Evolutionary conservation across 352 stramenopile genomes (phyloP), one percentile per base, ranked within the genome.

Genomic region (Phytophthora cryptogea): DNA sequence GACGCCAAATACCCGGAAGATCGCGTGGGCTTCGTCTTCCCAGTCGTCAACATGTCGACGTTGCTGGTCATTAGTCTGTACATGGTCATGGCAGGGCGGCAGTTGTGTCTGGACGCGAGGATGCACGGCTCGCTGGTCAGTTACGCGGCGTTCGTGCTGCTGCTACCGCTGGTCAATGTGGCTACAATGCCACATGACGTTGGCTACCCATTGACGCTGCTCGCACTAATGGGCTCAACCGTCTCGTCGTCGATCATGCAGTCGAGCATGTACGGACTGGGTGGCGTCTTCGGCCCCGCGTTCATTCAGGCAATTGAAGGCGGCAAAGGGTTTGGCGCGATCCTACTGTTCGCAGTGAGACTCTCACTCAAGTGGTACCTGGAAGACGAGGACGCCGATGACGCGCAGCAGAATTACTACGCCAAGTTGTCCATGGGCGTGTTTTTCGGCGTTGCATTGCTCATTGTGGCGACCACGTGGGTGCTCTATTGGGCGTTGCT

Each of bases 21-120:
- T 47, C 78, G 81, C 59, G 78, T 89, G 16, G 74, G 78, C 7
- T 93, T 93, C 45, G 76, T 93, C 32, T 91, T 93, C 56, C 84
- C 84, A 3, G 81, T 93, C 26, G 74, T 91, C 63, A 93, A 90
- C 64, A 93, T 93, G 84, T 93, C 84, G 32, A 86, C 84, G 41
- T 65, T 93, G 50, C 65, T 93, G 6, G 68, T 91, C 4, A 85
- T 91, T 52, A 89, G 66, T 43, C 63, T 93, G 5, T 93, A 89
- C 63, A 93, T 93, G 84, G 74, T 93, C 42, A 67, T 93, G 45
- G 74, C 75, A 2, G 84, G 84, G 8, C 76, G 84, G 0, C 80
- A 90, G 51, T 50, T 89, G 54, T 73, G 76, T 28, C 64, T 93
- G 30, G 68, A 87, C 43, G 49, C 53, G 20, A 70, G 84, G 16